Conservation (phyloP, 768 basidiomycete species). For the Naematelia aurantialba region DNA sequence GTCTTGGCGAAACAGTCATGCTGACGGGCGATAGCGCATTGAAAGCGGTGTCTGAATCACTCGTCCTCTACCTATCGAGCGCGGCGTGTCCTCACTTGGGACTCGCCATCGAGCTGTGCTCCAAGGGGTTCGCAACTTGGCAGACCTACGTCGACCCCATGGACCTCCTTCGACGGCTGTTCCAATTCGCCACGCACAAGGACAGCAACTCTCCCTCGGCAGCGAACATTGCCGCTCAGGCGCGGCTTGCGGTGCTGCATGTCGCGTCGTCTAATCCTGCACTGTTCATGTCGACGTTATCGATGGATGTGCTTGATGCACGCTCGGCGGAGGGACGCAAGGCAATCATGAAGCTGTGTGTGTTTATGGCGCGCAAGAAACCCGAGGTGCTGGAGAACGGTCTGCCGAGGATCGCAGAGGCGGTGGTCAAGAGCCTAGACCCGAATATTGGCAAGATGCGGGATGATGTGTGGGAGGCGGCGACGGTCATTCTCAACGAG, state of each 20-base stretch:
- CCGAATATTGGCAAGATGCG: conserved; percentile 69
- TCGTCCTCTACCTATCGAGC: conserved; percentile 71
- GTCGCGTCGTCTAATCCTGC: conserved; percentile 79
- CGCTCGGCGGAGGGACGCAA: conserved; percentile 67
- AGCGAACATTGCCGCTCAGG: conserved; percentile 61
- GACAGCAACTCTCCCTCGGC: conserved; percentile 15
- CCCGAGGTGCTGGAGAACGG: conserved; percentile 79
- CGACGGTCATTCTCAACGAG: conserved; percentile 88
- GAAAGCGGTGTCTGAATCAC: conserved; percentile 77
- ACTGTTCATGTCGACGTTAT: conserved; percentile 89
- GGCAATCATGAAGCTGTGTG: conserved; percentile 86
- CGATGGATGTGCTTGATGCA: conserved; percentile 75
- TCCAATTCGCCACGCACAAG: conserved; percentile 65
- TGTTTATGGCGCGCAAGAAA: conserved; percentile 89
- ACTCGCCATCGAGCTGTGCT: conserved; percentile 82
- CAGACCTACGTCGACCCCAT: conserved; percentile 89
- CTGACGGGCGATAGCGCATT: conserved; percentile 58
- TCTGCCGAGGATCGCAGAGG: conserved; percentile 81
- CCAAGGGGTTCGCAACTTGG: conserved; percentile 89
- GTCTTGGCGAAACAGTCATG: background rate
- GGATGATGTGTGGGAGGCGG: conserved; percentile 82
- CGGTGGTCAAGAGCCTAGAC: conserved; percentile 93
- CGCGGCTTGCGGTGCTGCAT: conserved; percentile 75
- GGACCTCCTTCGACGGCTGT: conserved; percentile 78
- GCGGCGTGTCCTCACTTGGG: conserved; percentile 60